Base-by-base conservation (phyloP, 176 grass and related monocot species). In the Phragmites australis region DNA sequence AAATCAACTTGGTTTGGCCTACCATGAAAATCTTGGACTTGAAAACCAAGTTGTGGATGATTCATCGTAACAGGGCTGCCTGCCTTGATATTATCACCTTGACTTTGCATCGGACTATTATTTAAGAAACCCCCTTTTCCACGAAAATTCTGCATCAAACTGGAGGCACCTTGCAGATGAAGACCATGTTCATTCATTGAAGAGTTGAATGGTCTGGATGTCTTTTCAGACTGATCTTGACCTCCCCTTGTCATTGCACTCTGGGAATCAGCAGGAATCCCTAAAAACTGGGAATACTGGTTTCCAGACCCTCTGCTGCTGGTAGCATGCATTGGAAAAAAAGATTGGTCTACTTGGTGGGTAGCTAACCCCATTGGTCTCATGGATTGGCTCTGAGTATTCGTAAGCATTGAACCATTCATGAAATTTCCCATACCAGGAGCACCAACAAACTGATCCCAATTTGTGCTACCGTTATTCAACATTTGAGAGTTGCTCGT, bases 281-380 rank as follows among this genome's bases (percentile, higher is more conserved):
- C 89, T 72, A 90, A 79, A 81, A 90, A 91, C 65, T 91, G 92
- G 43, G 92, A 83, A 81, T 92, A 85, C 80, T 94, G 92, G 75
- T 94, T 91, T 72, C 72, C 75, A 83, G 79, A 74, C n/a, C 66
- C 76, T 77, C 80, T 74, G 77, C 75, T 94, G 76, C 65, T 86
- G 40, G 82, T 83, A 40, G 76, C 79, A 83, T 83, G 82, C 76
- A 93, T 83, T 78, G 74, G 82, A 87, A 89, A 92, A 41, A 94
- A 90, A 66, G 92, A 83, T 30, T 89, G 95, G 43, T 94, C 84
- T 71, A 92, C 48, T 75, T 98, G 95, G 52, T 91, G 88, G 3
- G 78, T 85, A 65, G 81, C 65, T 64, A 89, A 65, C n/a, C 90
- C 90, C 90, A 91, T 85, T n/a, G 77, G 80, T 74, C 84, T 78